Evolutionary conservation across 2,329 filamentous ascomycete species (phyloP).

Genomic region (Leptodontidium sp.): DNA sequence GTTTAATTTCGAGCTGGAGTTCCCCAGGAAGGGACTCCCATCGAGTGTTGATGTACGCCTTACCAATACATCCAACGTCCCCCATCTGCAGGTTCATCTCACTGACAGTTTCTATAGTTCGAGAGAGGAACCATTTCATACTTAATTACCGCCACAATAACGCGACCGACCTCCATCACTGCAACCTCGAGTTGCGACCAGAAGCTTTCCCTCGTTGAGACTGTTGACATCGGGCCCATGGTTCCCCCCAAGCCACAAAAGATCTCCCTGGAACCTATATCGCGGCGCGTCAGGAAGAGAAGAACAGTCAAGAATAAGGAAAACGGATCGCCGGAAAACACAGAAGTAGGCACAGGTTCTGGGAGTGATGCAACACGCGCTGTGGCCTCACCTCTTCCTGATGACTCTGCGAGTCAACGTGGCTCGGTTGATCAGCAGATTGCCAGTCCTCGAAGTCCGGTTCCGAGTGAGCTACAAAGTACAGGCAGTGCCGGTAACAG

Average conservation of each 20-base stretch:
- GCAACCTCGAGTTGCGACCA: slow-evolving; percentile 82
- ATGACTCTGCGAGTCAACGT: slow-evolving; percentile 47
- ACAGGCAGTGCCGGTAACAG: slow-evolving; percentile 76
- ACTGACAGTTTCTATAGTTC: slow-evolving; percentile 67
- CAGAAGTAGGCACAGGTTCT: slow-evolving; percentile 35
- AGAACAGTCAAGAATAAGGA: slow-evolving; percentile 40
- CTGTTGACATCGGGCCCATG: slow-evolving; percentile 83
- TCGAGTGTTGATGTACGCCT: slow-evolving; percentile 90
- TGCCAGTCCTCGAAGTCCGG: slow-evolving; percentile 55
- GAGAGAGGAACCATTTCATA: slow-evolving; percentile 94
- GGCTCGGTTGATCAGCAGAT: slow-evolving; percentile 48
- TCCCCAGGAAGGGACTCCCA: slow-evolving; percentile 74
- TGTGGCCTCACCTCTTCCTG: slow-evolving; percentile 40
- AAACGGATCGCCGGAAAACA: slow-evolving; percentile 31
- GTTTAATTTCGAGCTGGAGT: slow-evolving; percentile 79
- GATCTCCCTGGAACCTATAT: slow-evolving; percentile 88
- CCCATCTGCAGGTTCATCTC: not conserved
- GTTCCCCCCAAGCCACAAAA: slow-evolving; percentile 78
- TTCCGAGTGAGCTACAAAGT: slow-evolving; percentile 66
- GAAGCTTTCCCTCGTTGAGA: slow-evolving; percentile 81
- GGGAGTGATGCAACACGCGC: slow-evolving; percentile 36
- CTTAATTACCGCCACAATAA: slow-evolving; percentile 87
- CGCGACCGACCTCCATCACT: slow-evolving; percentile 84
- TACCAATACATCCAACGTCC: not conserved
- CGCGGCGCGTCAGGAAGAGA: slow-evolving; percentile 67